phyloP scores from a whole-genome alignment of 2,329 filamentous ascomycete genomes.

The Alternaria metachromatica region DNA sequence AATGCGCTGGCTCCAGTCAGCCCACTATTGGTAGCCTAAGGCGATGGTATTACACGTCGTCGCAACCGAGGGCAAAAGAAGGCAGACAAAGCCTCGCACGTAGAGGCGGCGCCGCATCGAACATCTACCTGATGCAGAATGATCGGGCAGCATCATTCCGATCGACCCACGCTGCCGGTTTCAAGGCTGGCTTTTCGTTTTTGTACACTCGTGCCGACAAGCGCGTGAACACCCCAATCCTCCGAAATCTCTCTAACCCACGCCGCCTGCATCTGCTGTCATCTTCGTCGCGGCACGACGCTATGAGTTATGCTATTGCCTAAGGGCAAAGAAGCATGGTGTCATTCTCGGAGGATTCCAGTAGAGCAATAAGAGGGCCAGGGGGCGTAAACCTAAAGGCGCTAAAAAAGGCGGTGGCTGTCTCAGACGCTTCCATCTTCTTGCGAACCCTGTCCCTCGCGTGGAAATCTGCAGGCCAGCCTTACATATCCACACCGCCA shows the following conservation, averaged over 20 bases:
- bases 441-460: conserved; percentile 43
- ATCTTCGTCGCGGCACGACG: conserved; percentile 14
- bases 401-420: conserved; percentile 45
- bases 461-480: conserved; percentile 47
- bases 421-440: conserved; percentile 39
- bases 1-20: conserved; percentile 44
- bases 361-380: conserved; percentile 35
- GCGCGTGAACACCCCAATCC: conserved; percentile 15
- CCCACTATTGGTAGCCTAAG: conserved; percentile 23
- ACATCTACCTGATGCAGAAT: conserved; percentile 12
- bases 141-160: conserved; percentile 32
- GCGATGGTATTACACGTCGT: conserved; percentile 17
- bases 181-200: conserved; percentile 5
- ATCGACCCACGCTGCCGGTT: conserved; percentile 9
- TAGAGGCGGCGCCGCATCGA: conserved; percentile 20
- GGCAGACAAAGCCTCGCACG: background rate
- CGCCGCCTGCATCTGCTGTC: conserved; percentile 16
- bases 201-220: conserved; percentile 8
- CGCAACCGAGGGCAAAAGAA: conserved; percentile 9
- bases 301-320: conserved; percentile 12
- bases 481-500: conserved; percentile 45
- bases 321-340: conserved; percentile 21
- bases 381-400: conserved; percentile 34
- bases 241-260: conserved; percentile 23
- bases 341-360: conserved; percentile 37